phyloP scores from a whole-genome alignment of 768 basidiomycete genomes.

The Kwoniella dendrophila region DNA sequence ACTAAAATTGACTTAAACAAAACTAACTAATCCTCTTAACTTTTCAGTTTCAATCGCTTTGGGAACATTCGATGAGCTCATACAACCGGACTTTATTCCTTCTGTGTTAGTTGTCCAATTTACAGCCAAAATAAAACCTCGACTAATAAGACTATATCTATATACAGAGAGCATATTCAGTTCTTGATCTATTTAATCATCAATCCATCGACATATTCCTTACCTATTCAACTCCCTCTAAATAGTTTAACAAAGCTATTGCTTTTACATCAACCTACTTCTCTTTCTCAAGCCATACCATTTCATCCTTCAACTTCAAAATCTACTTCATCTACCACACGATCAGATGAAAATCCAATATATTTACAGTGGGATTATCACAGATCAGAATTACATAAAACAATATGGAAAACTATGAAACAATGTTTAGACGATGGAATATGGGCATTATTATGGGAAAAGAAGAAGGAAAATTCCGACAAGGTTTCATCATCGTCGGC shows the following conservation, averaged over 20 bases:
- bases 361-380: slow-evolving; percentile 20
- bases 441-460: slow-evolving; percentile 27
- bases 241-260: slow-evolving; percentile 13
- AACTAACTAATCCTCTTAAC: not conserved
- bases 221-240: slow-evolving; percentile 7
- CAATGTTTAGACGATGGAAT: slow-evolving; percentile 21
- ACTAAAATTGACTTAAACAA: not conserved
- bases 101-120: slow-evolving; percentile 15
- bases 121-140: not conserved
- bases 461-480: slow-evolving; percentile 22
- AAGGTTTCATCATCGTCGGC: too few relatives aligned
- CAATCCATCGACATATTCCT: slow-evolving; percentile 15
- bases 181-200: slow-evolving; percentile 29
- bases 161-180: slow-evolving; percentile 34
- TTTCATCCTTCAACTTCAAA: slow-evolving; percentile 4
- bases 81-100: slow-evolving; percentile 25
- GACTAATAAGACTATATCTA: not conserved
- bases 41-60: slow-evolving; percentile 24
- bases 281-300: slow-evolving; percentile 25
- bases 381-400: slow-evolving; percentile 10
- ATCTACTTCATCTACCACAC: too few relatives aligned
- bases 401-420: slow-evolving; percentile 10
- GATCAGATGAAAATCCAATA: slow-evolving; percentile 4
- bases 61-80: slow-evolving; percentile 10
- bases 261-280: slow-evolving; percentile 13